Percentiles rank a stretch among this genome's conserved stretches.
These are phyloP conservation scores for Mycena crocata DNA, from an alignment of 768 basidiomycete genomes.

Conservation along the genomic window DNA sequence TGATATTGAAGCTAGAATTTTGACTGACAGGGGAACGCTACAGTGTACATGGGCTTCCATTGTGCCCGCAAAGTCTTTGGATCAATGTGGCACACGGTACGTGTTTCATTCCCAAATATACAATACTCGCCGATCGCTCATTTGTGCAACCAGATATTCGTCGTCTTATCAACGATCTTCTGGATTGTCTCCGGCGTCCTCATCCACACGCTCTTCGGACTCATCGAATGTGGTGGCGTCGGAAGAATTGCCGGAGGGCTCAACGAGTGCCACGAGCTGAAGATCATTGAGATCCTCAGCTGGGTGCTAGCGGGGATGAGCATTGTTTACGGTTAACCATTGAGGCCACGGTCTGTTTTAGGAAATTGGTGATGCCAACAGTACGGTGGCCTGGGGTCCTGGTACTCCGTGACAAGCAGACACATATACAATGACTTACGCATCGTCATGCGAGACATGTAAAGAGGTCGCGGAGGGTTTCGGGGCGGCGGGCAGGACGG, in stretches of 20 bases:
- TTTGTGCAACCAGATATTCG: slow-evolving; percentile 8
- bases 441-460: no score
- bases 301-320: slow-evolving; percentile 20
- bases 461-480: no score
- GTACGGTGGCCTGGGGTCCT: no score
- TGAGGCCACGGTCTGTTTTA: no score
- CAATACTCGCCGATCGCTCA: background rate
- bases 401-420: no score
- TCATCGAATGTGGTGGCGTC: slow-evolving; percentile 20
- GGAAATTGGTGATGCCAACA: no score
- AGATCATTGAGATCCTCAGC: slow-evolving; percentile 17
- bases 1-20: no score
- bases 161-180: slow-evolving; percentile 15
- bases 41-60: slow-evolving; percentile 21
- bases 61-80: slow-evolving; percentile 13
- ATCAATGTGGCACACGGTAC: slow-evolving; percentile 16
- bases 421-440: no score
- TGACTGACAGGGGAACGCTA: background rate
- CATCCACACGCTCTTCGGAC: slow-evolving; percentile 19
- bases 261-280: slow-evolving; percentile 21
- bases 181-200: slow-evolving; percentile 23
- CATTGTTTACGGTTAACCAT: no score
- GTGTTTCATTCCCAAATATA: background rate
- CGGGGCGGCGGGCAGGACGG: no score
- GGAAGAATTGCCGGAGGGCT: background rate